Evolutionary conservation across 352 stramenopile genomes (phyloP), one percentile per base, ranked within the genome.

Genomic region (Thraustotheca clavata): DNA sequence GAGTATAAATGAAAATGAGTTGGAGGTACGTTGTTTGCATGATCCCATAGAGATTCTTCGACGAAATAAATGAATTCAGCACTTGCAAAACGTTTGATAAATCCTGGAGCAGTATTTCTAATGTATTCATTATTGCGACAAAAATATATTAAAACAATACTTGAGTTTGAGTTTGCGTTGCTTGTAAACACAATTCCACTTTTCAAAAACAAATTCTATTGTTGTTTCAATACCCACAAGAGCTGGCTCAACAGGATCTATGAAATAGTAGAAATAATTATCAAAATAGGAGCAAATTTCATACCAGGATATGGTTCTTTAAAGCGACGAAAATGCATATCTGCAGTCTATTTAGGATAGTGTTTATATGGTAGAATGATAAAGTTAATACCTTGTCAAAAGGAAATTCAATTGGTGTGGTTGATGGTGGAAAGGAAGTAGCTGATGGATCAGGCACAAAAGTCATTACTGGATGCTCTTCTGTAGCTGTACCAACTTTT

Each of bases 241-340:
- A 31, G 38, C 38, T 9, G 57, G 57, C 36, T 65, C 35, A 16
- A 49, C 20, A n/a, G 57, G 57, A 39, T 65, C 7, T 32, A 41
- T 65, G 26, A 57, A 88, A 75, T 72, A 67, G 52, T 88, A 88
- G 47, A 72, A 75, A 86, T 75, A 6, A 65, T 73, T 26, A 77
- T 47, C 1, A 87, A 59, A 36, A 85, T 67, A n/a, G 73, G 70
- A 62, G 71, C 79, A 31, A 71, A 73, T n/a, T 73, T 73, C 38
- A 4, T 22, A 65, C 89, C 83, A 9, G 83, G 83, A 1, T 90
- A 62, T 0, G 83, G 83, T 48, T 89, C 74, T 41, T 88, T 89
- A 70, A 89, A 92, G 41, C 87, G 88, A 40, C 83, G 79, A 49
- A 89, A 92, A 57, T 87, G 88, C 43, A 89, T 69, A 29, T 89